Conservation (phyloP, 2,329 filamentous ascomycete species). For the Sporothrix pallida region DNA sequence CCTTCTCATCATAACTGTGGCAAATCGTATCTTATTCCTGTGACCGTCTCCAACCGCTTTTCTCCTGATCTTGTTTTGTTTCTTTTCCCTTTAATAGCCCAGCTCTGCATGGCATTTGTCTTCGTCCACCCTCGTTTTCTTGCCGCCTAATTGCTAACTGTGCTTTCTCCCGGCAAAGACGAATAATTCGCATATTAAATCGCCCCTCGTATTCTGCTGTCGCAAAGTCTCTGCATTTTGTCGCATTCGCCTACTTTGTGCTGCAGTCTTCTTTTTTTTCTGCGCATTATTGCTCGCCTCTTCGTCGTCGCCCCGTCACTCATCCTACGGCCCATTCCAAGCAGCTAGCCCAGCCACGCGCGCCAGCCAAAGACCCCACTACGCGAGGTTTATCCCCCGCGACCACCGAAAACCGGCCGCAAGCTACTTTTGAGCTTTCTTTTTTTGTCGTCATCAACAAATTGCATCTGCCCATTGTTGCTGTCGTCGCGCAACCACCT, state of each 20-base stretch:
- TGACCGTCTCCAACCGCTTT: not conserved
- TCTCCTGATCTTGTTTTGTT: not conserved
- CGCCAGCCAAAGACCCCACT: conserved; percentile 23
- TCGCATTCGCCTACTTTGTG: not conserved
- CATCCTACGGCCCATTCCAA: conserved; percentile 15
- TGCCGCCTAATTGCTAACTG: conserved; percentile 24
- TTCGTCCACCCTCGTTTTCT: not conserved
- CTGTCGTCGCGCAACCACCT: not conserved
- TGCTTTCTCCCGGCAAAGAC: conserved; percentile 13
- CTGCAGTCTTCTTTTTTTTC: not conserved
- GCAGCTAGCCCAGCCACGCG: conserved; percentile 25
- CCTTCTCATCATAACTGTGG: conserved; percentile 12
- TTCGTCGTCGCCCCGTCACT: conserved; percentile 17
- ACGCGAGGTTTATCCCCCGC: conserved; percentile 23
- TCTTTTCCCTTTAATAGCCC: not conserved
- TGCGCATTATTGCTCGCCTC: conserved; percentile 7
- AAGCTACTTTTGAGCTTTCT: conserved; percentile 28
- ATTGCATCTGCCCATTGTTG: not conserved
- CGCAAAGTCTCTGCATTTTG: not conserved
- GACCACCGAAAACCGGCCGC: conserved; percentile 31
- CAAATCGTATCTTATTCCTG: not conserved
- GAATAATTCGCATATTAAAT: not conserved
- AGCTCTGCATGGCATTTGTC: not conserved
- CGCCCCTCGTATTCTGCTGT: not conserved
- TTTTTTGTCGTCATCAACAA: conserved; percentile 6